Evolutionary conservation across 1,284 basidiomycete genomes (phyloP).

Genomic region (Sparassis latifolia): DNA sequence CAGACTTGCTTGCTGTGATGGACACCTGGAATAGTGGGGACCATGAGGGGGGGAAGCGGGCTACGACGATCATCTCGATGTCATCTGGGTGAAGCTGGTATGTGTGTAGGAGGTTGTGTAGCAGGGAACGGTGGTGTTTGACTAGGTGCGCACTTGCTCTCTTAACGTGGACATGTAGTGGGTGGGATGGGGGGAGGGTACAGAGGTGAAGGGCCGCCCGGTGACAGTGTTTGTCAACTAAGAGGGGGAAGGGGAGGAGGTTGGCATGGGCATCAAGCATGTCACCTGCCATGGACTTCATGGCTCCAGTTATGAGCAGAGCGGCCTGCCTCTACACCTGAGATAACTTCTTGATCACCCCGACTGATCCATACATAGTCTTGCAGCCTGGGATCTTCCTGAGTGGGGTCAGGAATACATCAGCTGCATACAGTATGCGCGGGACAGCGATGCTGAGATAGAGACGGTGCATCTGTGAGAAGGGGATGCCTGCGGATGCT

Average conservation of each 20-base stretch:
- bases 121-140: neutral
- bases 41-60: neutral
- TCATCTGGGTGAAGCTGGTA: neutral
- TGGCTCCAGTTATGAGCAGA: slow-evolving; percentile 27
- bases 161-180: neutral
- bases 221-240: neutral
- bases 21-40: neutral
- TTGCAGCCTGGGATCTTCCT: slow-evolving; percentile 6
- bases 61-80: neutral
- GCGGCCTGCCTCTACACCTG: slow-evolving; percentile 28
- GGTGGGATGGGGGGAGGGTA: neutral
- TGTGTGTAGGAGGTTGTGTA: neutral
- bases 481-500: slow-evolving; percentile 14
- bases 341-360: slow-evolving; percentile 9
- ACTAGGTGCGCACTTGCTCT: neutral
- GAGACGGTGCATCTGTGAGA: slow-evolving; percentile 9
- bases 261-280: slow-evolving; percentile 26
- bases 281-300: slow-evolving; percentile 27
- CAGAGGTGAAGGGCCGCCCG: neutral
- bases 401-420: slow-evolving; percentile 13
- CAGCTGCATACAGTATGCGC: too few relatives aligned
- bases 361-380: slow-evolving; percentile 9
- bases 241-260: slow-evolving; percentile 9
- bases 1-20: neutral
- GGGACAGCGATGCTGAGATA: slow-evolving; percentile 24